Evolutionary conservation across 768 basidiomycete species (phyloP), one percentile per base, ranked within the genome.

Genomic region (Phanerochaete sordida): DNA sequence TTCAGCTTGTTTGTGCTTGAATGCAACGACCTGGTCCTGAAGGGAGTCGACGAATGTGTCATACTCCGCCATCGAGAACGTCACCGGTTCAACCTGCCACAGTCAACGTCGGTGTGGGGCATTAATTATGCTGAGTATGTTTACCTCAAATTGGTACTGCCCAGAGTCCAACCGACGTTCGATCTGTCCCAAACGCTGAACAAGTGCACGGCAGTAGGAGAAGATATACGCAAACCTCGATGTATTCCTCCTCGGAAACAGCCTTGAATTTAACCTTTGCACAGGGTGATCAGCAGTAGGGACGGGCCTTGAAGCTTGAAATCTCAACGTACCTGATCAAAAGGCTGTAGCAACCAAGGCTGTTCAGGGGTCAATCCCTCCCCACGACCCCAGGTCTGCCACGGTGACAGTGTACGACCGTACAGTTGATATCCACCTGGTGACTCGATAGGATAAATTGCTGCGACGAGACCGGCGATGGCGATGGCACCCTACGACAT

Each of bases 381-480:
- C 0, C 83, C 85, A 30, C 74, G 79, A 0, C 84, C 81, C 83
- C 84, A 85, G 0, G 85, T 80, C 49, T 84, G 79, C 86, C 86
- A 89, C 0, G 83, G 75, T 0, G 88, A 82, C 7, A 89, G 70
- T 0, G 88, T 84, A 26, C 87, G 76, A 0, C 84, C 87, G 62
- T 79, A 84, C 6, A 87, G 71, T 64, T 85, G 84, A 67, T 88
- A 87, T 0, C 87, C 86, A 23, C 87, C 87, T 0, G 85, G 85
- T 1, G 82, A 83, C 59, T 82, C 82, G 39, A 85, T 77, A 0
- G 85, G 85, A 64, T 87, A 87, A 39, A 87, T 87, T 0, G 86
- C 87, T 3, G 83, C 79, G 3, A 87, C 80, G 0, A 83, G 78
- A 0, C 88, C 87, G 1, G 86, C 88, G 23, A 87, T 83, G 0